Evolutionary conservation across 2,329 filamentous ascomycete species (phyloP), one percentile per base, ranked within the genome.

Genomic region (Microsporum canis): DNA sequence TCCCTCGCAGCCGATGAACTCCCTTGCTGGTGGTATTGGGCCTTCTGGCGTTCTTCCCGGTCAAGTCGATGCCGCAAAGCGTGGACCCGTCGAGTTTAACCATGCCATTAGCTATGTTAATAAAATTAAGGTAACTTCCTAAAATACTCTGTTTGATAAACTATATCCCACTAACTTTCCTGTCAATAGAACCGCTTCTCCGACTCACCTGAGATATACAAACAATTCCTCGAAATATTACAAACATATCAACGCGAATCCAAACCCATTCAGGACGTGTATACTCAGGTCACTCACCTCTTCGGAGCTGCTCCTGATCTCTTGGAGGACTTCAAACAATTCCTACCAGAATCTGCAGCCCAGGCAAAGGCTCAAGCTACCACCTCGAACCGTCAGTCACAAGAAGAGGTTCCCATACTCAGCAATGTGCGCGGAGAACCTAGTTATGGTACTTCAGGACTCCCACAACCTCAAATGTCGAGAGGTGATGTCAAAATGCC

Each of bases 41-140:
- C 41, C 60, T 29, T 79, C 67, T 77, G 83, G 75, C 75, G 86
- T 75, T 76, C 82, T 73, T 76, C 78, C 75, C 31, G 73, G 72
- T n/a, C 76, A 78, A 61, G 75, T 74, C 59, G 80, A 79, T 59
- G 68, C 89, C 71, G 91, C 95, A 73, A 95, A 94, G 71, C 85
- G 91, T 61, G 92, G 91, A 0, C 94, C 94, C 0, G 94, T 99
- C 17, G 94, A 99, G 71, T 99, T 99, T 75, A 99, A 99, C 72
- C 94, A 99, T 76, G 94, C 94, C 0, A 99, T 99, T 65, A 97
- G 91, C 73, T 99, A 99, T 70, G 94, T 99, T 60, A 99, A 99
- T 72, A 99, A 99, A 77, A 99, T 99, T 70, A 99, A 99, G 86
- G 91, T 94, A 77, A 73, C 82, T n/a, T 34, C 27, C 23, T 8